Evolutionary conservation across 2,329 filamentous ascomycete species (phyloP).

Genomic region (Clarireedia homoeocarpa): DNA sequence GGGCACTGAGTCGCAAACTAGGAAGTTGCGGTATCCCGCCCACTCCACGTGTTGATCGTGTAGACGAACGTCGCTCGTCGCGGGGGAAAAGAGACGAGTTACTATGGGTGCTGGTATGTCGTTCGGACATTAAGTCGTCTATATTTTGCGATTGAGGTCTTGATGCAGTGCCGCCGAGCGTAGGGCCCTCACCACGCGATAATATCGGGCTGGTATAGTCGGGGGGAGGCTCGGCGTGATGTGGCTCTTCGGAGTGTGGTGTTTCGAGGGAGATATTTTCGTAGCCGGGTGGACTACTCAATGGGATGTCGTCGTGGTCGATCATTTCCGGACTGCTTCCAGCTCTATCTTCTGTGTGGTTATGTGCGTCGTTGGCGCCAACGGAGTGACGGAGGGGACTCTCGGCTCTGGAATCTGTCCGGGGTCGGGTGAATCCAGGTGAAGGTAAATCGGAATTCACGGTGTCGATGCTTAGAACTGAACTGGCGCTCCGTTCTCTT

Average conservation of each 20-base stretch:
- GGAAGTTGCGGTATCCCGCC: constrained; percentile 42
- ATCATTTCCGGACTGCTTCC: constrained; percentile 28
- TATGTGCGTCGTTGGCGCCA: constrained; percentile 11
- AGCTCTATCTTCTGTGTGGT: constrained; percentile 17
- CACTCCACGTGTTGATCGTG: constrained; percentile 28
- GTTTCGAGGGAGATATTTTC: constrained; percentile 26
- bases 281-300: constrained; percentile 26
- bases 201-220: constrained; percentile 23
- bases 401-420: constrained; percentile 36
- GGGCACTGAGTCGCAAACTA: constrained; percentile 39
- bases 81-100: background rate
- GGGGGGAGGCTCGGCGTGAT: constrained; percentile 22
- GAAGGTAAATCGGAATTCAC: constrained; percentile 37
- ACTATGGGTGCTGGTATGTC: constrained; percentile 11
- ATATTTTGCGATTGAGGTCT: constrained; percentile 14
- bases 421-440: constrained; percentile 33
- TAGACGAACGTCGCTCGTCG: constrained; percentile 3
- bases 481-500: constrained; percentile 44
- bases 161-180: no score
- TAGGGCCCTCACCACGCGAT: no score
- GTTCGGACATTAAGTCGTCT: constrained; percentile 13
- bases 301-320: constrained; percentile 24
- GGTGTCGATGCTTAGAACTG: constrained; percentile 45
- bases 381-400: constrained; percentile 26
- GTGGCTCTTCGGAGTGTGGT: constrained; percentile 11